These are phyloP conservation scores for Stramenopiles sp. DNA, from an alignment of 352 stramenopile species.

Conservation along the genomic window DNA sequence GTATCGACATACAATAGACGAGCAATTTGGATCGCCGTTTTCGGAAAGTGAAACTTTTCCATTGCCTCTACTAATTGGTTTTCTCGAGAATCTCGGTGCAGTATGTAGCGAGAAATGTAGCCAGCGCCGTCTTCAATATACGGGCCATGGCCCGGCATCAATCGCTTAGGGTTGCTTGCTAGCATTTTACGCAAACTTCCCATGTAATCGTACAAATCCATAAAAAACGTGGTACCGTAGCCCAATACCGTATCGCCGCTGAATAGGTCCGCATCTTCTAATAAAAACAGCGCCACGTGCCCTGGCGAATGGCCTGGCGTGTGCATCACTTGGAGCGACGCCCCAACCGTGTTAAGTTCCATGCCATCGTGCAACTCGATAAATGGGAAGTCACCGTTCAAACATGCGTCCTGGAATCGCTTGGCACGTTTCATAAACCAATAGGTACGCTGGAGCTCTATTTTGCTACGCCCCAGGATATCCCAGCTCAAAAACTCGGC, in stretches of 20 bases:
- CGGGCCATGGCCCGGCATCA: conserved; percentile 49
- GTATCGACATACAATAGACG: neutral
- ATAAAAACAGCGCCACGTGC: conserved; percentile 44
- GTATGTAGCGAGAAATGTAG: conserved; percentile 49
- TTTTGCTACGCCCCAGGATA: neutral
- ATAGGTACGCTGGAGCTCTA: neutral
- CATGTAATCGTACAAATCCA: conserved; percentile 54
- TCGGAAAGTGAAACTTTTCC: neutral
- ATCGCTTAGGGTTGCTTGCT: conserved; percentile 26
- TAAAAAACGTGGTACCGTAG: conserved; percentile 53
- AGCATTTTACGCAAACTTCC: conserved; percentile 36
- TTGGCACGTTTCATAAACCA: neutral
- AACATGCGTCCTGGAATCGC: neutral
- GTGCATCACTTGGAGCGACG: conserved; percentile 25
- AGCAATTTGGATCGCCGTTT: neutral
- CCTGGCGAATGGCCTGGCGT: conserved; percentile 58
- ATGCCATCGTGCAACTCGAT: neutral
- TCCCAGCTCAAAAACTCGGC: neutral
- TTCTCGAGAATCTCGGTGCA: conserved; percentile 38
- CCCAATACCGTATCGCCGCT: conserved; percentile 58
- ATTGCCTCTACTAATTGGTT: neutral
- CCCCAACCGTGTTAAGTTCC: neutral
- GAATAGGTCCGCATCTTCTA: conserved; percentile 37
- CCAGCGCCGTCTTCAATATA: conserved; percentile 34
- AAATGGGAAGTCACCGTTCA: neutral